These are phyloP conservation scores for Pseudomassariella vexata DNA, from an alignment of 2,329 filamentous ascomycete genomes.

Conservation along the genomic window DNA sequence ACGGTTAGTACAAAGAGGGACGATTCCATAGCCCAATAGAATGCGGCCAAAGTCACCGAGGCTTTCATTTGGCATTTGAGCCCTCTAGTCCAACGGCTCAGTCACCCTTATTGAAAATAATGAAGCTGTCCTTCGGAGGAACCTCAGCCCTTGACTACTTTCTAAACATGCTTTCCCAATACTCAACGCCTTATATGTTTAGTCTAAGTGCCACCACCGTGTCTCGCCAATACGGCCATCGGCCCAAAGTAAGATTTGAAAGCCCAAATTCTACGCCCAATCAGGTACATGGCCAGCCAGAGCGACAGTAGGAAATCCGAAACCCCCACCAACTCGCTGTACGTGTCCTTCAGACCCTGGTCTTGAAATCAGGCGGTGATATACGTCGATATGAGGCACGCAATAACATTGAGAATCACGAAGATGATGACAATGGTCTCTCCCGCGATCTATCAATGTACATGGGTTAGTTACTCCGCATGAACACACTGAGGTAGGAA, in stretches of 20 bases:
- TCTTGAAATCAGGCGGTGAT: constrained; percentile 15
- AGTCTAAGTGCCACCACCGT: too few relatives aligned
- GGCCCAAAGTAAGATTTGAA: neutral
- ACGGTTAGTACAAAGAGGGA: too few relatives aligned
- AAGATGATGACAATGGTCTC: constrained; percentile 22
- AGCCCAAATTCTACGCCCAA: constrained; percentile 1
- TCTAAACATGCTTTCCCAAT: too few relatives aligned
- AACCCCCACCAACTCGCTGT: constrained; percentile 17
- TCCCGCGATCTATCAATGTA: constrained; percentile 12
- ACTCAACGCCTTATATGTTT: too few relatives aligned
- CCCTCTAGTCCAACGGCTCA: too few relatives aligned
- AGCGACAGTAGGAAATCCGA: constrained; percentile 4
- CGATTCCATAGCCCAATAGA: too few relatives aligned
- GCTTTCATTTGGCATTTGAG: too few relatives aligned
- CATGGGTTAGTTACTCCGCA: neutral
- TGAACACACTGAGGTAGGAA: neutral
- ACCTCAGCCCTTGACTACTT: too few relatives aligned
- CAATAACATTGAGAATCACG: constrained; percentile 21
- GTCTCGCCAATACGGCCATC: neutral
- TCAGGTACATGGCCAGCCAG: neutral
- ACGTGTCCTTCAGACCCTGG: constrained; percentile 13
- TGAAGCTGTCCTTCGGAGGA: too few relatives aligned
- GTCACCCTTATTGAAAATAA: too few relatives aligned
- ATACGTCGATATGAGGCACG: constrained; percentile 19
- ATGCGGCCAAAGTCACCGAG: too few relatives aligned